Percentiles rank a stretch among this genome's conserved stretches.
phyloP scores from a whole-genome alignment of 2,329 filamentous ascomycete species.

The Xylariaceae sp. region DNA sequence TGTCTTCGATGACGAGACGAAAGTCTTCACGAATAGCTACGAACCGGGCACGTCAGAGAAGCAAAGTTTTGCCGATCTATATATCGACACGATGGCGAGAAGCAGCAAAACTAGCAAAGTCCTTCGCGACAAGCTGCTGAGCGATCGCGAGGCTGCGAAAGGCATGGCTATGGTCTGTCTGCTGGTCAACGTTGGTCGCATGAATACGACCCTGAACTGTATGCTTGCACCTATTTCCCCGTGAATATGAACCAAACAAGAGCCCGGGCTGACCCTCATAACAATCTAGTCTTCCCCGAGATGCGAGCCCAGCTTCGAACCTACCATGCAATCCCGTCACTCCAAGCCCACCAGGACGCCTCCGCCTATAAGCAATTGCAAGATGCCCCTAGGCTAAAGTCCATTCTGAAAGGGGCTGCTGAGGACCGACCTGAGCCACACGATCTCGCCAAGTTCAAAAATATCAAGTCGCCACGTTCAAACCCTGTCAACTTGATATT shows the following conservation, averaged over 20 bases:
- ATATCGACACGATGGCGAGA: slow-evolving; percentile 96
- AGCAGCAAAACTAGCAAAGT: slow-evolving; percentile 99
- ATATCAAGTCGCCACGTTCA: slow-evolving; percentile 62
- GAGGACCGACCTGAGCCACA: slow-evolving; percentile 83
- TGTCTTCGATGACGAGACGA: slow-evolving; percentile 68
- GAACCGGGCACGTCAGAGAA: slow-evolving; percentile 56
- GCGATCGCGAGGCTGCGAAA: slow-evolving; percentile 84
- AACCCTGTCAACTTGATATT: slow-evolving; percentile 98
- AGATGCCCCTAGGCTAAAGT: slow-evolving; percentile 92
- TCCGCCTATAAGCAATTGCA: slow-evolving; percentile 97
- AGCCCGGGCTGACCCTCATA: slow-evolving; percentile 6
- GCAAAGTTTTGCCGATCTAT: slow-evolving; percentile 87
- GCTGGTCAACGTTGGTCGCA: slow-evolving; percentile 91
- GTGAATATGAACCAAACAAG: neutral
- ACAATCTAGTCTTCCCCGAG: slow-evolving; percentile 74
- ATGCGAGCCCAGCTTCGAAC: slow-evolving; percentile 97
- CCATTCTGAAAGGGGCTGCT: slow-evolving; percentile 92
- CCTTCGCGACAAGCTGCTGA: slow-evolving; percentile 90
- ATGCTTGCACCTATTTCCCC: slow-evolving; percentile 33
- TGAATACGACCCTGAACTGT: slow-evolving; percentile 99
- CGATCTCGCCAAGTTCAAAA: slow-evolving; percentile 76
- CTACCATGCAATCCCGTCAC: slow-evolving; percentile 93
- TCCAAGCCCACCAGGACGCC: slow-evolving; percentile 90
- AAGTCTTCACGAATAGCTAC: slow-evolving; percentile 85
- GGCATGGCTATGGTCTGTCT: slow-evolving; percentile 99